These are phyloP conservation scores for Monilinia fructicola DNA, from an alignment of 2,329 filamentous ascomycete species.

Conservation along the genomic window DNA sequence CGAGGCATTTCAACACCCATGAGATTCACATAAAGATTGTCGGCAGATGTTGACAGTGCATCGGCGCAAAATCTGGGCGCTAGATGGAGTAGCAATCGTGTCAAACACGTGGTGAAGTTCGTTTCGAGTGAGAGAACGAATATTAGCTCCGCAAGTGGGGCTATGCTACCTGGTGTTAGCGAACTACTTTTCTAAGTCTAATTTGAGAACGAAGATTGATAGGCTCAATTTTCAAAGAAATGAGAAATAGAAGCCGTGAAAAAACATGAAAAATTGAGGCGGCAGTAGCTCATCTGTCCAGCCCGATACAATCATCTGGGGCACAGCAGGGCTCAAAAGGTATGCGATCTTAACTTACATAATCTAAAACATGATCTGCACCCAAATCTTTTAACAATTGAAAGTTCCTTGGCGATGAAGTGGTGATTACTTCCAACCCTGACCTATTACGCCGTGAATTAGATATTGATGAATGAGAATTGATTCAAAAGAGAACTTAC, in stretches of 20 bases:
- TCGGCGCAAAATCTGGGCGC: constrained; percentile 23
- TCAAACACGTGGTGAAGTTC: constrained; percentile 49
- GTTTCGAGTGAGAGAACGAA: constrained; percentile 46
- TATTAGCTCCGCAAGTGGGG: constrained; percentile 44
- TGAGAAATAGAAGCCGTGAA: not conserved
- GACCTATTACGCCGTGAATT: constrained; percentile 14
- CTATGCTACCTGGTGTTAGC: constrained; percentile 35
- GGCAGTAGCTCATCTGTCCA: not conserved
- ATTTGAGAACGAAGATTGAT: not conserved
- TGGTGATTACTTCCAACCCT: constrained; percentile 38
- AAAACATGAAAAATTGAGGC: not conserved
- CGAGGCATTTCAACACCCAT: not conserved
- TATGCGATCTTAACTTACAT: constrained; percentile 25
- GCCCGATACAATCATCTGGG: not conserved
- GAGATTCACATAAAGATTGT: not conserved
- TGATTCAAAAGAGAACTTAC: constrained; percentile 37
- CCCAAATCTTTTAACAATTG: constrained; percentile 43
- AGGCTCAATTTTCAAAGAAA: not conserved
- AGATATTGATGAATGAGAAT: not conserved
- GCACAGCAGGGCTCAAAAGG: not conserved
- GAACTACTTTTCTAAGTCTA: not conserved
- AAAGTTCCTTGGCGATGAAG: constrained; percentile 42
- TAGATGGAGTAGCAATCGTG: constrained; percentile 41
- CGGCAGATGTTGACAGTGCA: not conserved
- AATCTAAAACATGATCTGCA: constrained; percentile 47